A percentile compares a stretch with the other conserved stretches of the same genome.
phyloP scores from a whole-genome alignment of 169 alveolate species.

The Fabrea salina region DNA sequence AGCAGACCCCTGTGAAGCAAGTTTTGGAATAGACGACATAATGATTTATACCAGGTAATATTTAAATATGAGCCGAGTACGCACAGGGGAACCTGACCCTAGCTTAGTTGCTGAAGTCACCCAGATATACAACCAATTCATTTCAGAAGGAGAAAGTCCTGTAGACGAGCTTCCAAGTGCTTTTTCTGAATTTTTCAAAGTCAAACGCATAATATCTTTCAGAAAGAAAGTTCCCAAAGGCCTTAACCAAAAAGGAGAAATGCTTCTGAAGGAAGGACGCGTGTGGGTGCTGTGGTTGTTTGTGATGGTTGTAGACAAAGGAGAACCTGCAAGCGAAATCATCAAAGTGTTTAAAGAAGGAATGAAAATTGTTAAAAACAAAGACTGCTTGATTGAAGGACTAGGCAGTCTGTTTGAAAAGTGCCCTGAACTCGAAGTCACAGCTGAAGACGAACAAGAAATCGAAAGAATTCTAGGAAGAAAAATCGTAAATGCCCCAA shows the following conservation, averaged over 20 bases:
- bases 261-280: not conserved
- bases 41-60: not conserved
- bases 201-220: slow-evolving; percentile 18
- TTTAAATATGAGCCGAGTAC: too few species aligned
- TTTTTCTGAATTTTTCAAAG: slow-evolving; percentile 24
- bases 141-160: too few species aligned
- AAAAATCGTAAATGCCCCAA: not conserved
- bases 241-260: slow-evolving; percentile 27
- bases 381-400: slow-evolving; percentile 1
- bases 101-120: too few species aligned
- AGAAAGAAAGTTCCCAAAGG: not conserved
- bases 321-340: not conserved
- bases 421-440: not conserved
- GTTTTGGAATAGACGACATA: not conserved
- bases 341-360: slow-evolving; percentile 7
- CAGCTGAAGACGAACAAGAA: slow-evolving; percentile 20
- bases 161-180: not conserved
- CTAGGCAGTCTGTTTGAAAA: not conserved
- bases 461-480: not conserved
- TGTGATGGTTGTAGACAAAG: not conserved
- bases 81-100: too few species aligned
- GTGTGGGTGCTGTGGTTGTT: slow-evolving; percentile 14
- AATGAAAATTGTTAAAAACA: not conserved
- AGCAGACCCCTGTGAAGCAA: not conserved
- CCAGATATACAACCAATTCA: too few species aligned